These are phyloP conservation scores for Neofusicoccum umdonicola DNA, from an alignment of 2,329 filamentous ascomycete species.

Conservation along the genomic window DNA sequence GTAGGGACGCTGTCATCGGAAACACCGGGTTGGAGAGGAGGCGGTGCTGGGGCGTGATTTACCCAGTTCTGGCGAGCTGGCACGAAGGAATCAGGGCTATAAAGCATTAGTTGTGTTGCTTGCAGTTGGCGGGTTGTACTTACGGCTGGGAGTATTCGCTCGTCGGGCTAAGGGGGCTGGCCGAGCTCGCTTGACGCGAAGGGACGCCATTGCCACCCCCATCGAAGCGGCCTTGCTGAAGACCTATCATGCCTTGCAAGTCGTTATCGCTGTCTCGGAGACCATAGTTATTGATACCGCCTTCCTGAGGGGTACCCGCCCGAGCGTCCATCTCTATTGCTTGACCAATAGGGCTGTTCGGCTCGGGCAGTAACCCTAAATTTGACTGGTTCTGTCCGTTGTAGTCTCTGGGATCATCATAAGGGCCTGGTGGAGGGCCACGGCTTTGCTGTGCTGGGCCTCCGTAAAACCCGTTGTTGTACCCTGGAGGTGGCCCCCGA, in stretches of 20 bases:
- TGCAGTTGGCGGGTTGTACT: conserved; percentile 35
- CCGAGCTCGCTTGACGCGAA: conserved; percentile 34
- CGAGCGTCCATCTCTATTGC: conserved; percentile 78
- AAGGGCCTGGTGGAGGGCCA: conserved; percentile 32
- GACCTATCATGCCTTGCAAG: conserved; percentile 69
- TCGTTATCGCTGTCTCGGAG: conserved; percentile 65
- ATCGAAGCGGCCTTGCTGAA: conserved; percentile 55
- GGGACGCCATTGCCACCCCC: conserved; percentile 25
- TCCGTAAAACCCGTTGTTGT: conserved; percentile 33
- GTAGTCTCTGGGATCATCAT: conserved; percentile 30
- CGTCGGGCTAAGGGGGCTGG: conserved; percentile 60
- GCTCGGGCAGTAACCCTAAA: conserved; percentile 32
- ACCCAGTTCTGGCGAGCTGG: conserved; percentile 49
- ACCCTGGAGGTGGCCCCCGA: conserved; percentile 42
- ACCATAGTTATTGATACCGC: conserved; percentile 34
- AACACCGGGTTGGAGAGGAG: conserved; percentile 1
- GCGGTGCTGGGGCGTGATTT: conserved; percentile 8
- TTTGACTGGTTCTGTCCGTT: conserved; percentile 42
- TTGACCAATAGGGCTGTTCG: conserved; percentile 51
- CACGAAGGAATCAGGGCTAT: conserved; percentile 37
- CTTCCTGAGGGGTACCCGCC: conserved; percentile 27
- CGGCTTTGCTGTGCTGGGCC: conserved; percentile 45
- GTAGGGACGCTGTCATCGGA: conserved; percentile 7
- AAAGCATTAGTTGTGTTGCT: conserved; percentile 20
- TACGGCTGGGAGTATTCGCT: conserved; percentile 60